phyloP scores from a whole-genome alignment of 2,329 filamentous ascomycete genomes.

The Macroventuria anomochaeta region DNA sequence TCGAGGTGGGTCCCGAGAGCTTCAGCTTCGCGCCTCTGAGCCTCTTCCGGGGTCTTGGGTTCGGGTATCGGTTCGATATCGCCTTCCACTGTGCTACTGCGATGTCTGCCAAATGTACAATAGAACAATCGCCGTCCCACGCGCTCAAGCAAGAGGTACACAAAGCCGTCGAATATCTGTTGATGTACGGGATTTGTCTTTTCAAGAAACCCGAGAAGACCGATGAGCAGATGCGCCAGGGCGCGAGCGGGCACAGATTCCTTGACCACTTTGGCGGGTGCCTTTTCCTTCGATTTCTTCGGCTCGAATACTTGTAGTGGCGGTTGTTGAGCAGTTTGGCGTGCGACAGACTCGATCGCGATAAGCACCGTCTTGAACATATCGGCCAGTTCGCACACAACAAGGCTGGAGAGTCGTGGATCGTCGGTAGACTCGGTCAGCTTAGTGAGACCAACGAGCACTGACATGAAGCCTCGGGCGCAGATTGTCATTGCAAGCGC shows the following conservation, averaged over 20 bases:
- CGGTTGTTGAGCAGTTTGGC: slow-evolving; percentile 21
- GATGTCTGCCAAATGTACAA: slow-evolving; percentile 47
- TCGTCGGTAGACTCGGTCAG: slow-evolving; percentile 24
- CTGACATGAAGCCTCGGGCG: slow-evolving; percentile 40
- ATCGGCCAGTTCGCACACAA: slow-evolving; percentile 43
- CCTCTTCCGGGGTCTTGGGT: slow-evolving; percentile 8
- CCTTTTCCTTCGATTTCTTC: slow-evolving; percentile 19
- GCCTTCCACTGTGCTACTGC: slow-evolving; percentile 32
- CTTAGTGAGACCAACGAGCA: slow-evolving; percentile 40
- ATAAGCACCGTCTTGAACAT: slow-evolving; percentile 49
- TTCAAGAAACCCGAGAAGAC: slow-evolving; percentile 47
- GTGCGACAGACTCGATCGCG: slow-evolving; percentile 38
- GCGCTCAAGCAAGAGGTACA: slow-evolving; percentile 50
- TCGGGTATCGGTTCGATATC: slow-evolving; percentile 32
- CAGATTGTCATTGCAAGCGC: slow-evolving; percentile 35
- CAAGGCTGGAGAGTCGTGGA: slow-evolving; percentile 23
- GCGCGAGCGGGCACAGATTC: slow-evolving; percentile 35
- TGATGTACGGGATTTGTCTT: slow-evolving; percentile 45
- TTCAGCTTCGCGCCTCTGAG: slow-evolving; percentile 28
- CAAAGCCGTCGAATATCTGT: slow-evolving; percentile 53
- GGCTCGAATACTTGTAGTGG: not conserved
- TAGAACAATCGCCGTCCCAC: slow-evolving; percentile 50
- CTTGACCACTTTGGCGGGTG: slow-evolving; percentile 13
- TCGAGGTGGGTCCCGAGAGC: slow-evolving; percentile 40
- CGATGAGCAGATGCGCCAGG: slow-evolving; percentile 46